Evolutionary conservation across 306 rosid species (phyloP).

Genomic region (Pachyrhizus erosus): DNA sequence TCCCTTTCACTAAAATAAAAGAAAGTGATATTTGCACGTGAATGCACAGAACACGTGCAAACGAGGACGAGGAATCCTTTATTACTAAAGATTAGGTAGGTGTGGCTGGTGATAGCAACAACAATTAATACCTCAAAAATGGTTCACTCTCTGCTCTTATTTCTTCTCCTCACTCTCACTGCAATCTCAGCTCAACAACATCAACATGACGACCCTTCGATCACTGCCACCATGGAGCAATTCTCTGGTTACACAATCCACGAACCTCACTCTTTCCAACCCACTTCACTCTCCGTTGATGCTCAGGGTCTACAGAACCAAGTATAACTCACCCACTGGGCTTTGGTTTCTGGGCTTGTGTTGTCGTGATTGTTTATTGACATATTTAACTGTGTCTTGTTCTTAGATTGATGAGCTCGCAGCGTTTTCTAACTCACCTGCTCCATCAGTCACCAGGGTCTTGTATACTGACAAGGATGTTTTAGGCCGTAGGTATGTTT

Average conservation of each 20-base stretch:
- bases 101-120: background rate
- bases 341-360: no score
- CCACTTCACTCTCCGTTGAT: constrained; percentile 66
- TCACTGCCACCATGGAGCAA: constrained; percentile 81
- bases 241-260: constrained; percentile 86
- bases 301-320: constrained; percentile 72
- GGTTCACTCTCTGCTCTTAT: constrained; percentile 36
- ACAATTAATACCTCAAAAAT: constrained; percentile 26
- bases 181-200: constrained; percentile 51
- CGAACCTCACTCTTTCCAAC: constrained; percentile 52
- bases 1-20: background rate
- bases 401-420: constrained; percentile 88
- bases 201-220: constrained; percentile 57
- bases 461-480: constrained; percentile 88
- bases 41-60: constrained; percentile 20
- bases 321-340: constrained; percentile 46
- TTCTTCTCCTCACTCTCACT: constrained; percentile 41
- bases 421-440: constrained; percentile 78
- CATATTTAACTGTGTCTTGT: constrained; percentile 3
- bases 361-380: constrained; percentile 26
- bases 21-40: background rate
- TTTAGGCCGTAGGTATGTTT: constrained; percentile 71
- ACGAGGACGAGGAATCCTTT: background rate
- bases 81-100: background rate
- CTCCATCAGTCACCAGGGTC: constrained; percentile 93